phyloP scores from a whole-genome alignment of 306 rosid genomes.

The Begonia peltatifolia region DNA sequence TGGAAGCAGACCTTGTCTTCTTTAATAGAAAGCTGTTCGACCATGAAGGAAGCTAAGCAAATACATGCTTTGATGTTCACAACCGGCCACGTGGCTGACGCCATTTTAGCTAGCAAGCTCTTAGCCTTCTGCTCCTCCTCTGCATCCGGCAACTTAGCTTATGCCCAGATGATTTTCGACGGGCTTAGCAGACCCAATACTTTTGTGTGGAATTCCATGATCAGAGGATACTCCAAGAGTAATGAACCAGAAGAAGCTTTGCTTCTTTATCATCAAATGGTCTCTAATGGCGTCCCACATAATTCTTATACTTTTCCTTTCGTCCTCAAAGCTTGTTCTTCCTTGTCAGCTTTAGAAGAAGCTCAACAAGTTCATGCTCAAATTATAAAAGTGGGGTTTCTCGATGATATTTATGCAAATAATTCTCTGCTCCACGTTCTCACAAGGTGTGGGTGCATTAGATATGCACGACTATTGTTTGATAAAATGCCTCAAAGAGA shows the following conservation, averaged over 20 bases:
- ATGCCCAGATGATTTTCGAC: constrained; percentile 39
- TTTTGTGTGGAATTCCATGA: constrained; percentile 49
- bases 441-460: constrained; percentile 25
- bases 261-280: constrained; percentile 37
- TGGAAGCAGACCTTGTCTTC: constrained; percentile 16
- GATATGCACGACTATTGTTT: constrained; percentile 27
- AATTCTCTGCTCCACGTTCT: constrained; percentile 46
- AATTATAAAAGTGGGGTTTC: constrained; percentile 39
- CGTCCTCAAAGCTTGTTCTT: constrained; percentile 58
- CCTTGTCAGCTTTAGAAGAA: constrained; percentile 34
- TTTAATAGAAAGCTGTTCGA: constrained; percentile 48
- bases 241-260: constrained; percentile 39
- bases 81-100: constrained; percentile 15
- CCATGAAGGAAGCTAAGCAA: constrained; percentile 40
- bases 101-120: constrained; percentile 25
- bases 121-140: constrained; percentile 25
- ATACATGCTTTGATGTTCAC: constrained; percentile 50
- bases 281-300: constrained; percentile 30
- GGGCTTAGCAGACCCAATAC: constrained; percentile 36
- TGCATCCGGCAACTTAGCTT: constrained; percentile 24
- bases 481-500: constrained; percentile 28
- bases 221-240: constrained; percentile 40
- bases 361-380: constrained; percentile 39
- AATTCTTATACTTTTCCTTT: constrained; percentile 57
- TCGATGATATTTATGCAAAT: constrained; percentile 35